These are phyloP conservation scores for Nigrospora sphaerica DNA, from an alignment of 2,329 filamentous ascomycete genomes.

Conservation along the genomic window DNA sequence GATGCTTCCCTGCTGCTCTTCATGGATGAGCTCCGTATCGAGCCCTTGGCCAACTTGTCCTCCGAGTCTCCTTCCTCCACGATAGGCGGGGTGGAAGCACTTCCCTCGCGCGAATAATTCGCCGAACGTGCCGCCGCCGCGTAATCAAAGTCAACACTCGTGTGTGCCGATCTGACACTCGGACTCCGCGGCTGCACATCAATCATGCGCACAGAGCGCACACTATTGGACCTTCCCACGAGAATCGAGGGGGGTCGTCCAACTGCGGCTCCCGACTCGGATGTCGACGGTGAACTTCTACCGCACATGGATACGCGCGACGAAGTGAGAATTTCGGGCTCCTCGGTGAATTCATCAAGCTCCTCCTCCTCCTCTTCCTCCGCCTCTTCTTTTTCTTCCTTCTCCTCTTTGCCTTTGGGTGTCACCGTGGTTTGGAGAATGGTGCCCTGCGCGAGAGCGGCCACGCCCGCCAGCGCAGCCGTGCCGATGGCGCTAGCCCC, in stretches of 20 bases:
- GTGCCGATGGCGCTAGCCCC: conserved; percentile 7
- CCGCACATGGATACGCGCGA: conserved; percentile 48
- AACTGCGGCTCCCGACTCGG: conserved; percentile 26
- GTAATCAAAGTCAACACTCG: conserved; percentile 40
- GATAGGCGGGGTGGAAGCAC: conserved; percentile 31
- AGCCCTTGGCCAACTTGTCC: no score
- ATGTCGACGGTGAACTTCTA: conserved; percentile 39
- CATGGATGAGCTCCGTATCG: no score
- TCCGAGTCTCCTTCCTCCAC: conserved; percentile 28
- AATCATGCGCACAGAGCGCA: conserved; percentile 51
- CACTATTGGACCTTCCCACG: conserved; percentile 38
- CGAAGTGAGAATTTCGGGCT: conserved; percentile 50
- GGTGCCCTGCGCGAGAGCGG: conserved; percentile 5
- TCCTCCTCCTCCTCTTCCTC: conserved; percentile 29
- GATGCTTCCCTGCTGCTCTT: no score
- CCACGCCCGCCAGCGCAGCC: conserved; percentile 4
- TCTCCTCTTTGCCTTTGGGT: conserved; percentile 8
- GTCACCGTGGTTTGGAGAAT: conserved; percentile 3
- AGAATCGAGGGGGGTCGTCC: conserved; percentile 30
- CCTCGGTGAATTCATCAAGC: conserved; percentile 49
- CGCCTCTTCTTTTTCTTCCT: conserved; percentile 38
- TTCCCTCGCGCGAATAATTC: conserved; percentile 32
- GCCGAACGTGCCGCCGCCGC: conserved; percentile 24
- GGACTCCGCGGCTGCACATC: conserved; percentile 49
- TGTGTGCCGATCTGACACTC: conserved; percentile 36